Evolutionary conservation across 176 grass and related monocot genomes (phyloP).

Genomic region (Cenchrus fungigraminus): DNA sequence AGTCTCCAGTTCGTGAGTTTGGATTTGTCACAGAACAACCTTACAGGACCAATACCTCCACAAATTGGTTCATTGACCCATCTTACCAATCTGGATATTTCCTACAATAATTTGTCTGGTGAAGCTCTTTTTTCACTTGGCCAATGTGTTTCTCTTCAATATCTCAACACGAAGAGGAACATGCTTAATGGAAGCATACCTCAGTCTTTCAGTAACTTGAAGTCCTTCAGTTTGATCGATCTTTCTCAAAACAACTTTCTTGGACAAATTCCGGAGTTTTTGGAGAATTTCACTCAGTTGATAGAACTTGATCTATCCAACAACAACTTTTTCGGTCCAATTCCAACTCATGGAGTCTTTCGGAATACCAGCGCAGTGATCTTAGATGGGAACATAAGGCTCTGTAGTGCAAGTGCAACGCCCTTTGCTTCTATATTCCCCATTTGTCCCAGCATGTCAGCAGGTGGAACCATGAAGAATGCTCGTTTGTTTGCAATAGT

Average conservation of each 20-base stretch:
- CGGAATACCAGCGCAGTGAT: background rate
- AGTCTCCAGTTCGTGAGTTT: background rate
- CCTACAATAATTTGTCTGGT: background rate
- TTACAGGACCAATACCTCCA: background rate
- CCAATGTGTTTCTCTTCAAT: background rate
- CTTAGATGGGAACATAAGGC: background rate
- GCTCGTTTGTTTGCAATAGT: background rate
- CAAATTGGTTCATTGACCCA: too few species aligned
- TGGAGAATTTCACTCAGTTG: background rate
- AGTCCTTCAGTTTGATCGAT: background rate
- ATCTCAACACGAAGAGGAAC: background rate
- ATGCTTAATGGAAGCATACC: too few species aligned
- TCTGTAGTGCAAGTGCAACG: background rate
- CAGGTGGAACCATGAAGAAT: background rate
- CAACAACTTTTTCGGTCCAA: background rate
- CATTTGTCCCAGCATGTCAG: background rate
- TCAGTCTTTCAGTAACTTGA: too few species aligned
- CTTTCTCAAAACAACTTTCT: background rate
- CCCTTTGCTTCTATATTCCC: background rate
- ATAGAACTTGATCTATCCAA: background rate
- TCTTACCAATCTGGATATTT: background rate
- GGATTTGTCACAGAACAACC: background rate
- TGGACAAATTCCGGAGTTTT: background rate
- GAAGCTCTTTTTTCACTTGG: background rate
- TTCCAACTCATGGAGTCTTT: background rate